Base-by-base conservation (phyloP, 225 moss, liverwort and hornwort species). In the Climacium dendroides region DNA sequence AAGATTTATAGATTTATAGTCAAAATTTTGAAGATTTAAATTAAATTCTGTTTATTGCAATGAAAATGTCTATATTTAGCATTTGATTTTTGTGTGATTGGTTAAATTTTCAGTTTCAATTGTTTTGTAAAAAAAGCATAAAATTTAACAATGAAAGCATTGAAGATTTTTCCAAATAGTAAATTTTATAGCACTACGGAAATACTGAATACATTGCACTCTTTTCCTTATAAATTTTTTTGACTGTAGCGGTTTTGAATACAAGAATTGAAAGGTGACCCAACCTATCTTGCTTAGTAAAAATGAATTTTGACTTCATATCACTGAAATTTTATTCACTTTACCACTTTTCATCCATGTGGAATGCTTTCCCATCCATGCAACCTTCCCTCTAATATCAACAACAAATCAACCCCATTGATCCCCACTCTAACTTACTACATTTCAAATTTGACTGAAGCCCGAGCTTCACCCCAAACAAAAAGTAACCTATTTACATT, bases 391-490 rank as follows among this genome's bases (percentile, higher is more conserved):
- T 48, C 4, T 12, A 20, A 48, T 30, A 32, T 74, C 74, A 48
- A 48, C 73, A 47, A 37, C 39, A 70, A 70, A 41, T 15, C 41
- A 70, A 45, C 3, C 5, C 9, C 2, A 29, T 45, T 6, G 1
- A 72, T 47, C 4, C 0, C 8, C 1, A 34, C 8, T 74, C 1
- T 17, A 28, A 6, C 2, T 74, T 22, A 8, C 2, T 20, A 22
- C 22, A 50, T 74, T 16, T 34, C 7, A 74, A 74, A 34, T 48
- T 34, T 20, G 4, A 13, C 50, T 1, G 9, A 52, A 50, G 34
- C 0, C 0, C 0, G 0, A 48, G 0, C 7, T 12, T 50, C 19
- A 19, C 1, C 1, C 0, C 0, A 48, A 32, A 47, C 7, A 32
- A 48, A 32, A 74, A 29, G 1, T 10, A 24, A 45, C 1, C 3